Evolutionary conservation across 164 flowering plant genomes (phyloP).

Genomic region (Tetrastigma voinierianum): DNA sequence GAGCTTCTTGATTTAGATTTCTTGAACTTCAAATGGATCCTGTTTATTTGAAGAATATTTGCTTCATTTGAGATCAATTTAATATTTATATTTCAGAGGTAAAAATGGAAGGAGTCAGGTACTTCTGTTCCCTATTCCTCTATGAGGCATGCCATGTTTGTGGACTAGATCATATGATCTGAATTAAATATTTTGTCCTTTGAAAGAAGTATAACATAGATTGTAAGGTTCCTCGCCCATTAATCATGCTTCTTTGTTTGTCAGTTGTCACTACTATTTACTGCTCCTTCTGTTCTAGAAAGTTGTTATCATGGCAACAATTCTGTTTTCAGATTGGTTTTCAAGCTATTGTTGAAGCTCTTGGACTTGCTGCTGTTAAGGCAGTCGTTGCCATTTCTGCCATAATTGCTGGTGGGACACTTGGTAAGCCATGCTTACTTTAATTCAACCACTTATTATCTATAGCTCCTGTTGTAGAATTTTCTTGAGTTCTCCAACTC

Average conservation of each 20-base stretch:
- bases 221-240: neutral
- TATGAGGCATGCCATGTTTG: neutral
- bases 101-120: too few relatives aligned
- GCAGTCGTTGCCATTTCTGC: slow-evolving; percentile 93
- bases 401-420: slow-evolving; percentile 99
- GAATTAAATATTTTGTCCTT: neutral
- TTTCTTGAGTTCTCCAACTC: neutral
- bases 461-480: neutral
- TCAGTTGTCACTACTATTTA: slow-evolving; percentile 10
- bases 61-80: too few relatives aligned
- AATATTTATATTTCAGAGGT: too few relatives aligned
- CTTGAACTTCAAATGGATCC: too few relatives aligned
- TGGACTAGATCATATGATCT: neutral
- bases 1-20: too few relatives aligned
- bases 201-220: neutral
- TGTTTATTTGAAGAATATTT: too few relatives aligned
- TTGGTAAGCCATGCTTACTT: slow-evolving; percentile 38
- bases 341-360: slow-evolving; percentile 99
- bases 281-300: neutral
- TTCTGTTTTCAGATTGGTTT: slow-evolving; percentile 72
- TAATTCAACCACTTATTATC: neutral
- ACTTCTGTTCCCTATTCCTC: neutral
- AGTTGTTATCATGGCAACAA: neutral
- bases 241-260: neutral
- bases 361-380: slow-evolving; percentile 96